Conservation (phyloP, 345 rosid genomes). For the Pugionium cornutum region DNA sequence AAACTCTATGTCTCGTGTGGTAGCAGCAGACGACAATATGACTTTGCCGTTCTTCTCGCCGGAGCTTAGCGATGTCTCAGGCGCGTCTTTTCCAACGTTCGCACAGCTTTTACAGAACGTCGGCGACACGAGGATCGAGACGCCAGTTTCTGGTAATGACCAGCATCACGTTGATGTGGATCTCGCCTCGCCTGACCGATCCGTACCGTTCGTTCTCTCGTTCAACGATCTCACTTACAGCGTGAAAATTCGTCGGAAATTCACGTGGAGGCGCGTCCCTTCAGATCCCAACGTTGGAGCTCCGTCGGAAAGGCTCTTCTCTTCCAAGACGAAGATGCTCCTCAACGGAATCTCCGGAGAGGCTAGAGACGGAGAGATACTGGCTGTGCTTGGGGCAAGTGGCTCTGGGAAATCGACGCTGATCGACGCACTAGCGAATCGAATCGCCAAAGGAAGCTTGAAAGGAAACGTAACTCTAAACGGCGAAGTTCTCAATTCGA, state of each 20-base stretch:
- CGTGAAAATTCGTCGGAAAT: conserved; percentile 60
- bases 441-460: conserved; percentile 75
- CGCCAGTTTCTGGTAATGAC: conserved; percentile 31
- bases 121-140: conserved; percentile 55
- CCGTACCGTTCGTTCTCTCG: conserved; percentile 71
- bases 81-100: conserved; percentile 51
- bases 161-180: conserved; percentile 47
- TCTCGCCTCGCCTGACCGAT: conserved; percentile 38
- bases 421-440: conserved; percentile 75
- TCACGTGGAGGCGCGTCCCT: conserved; percentile 42
- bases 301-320: conserved; percentile 45
- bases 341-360: conserved; percentile 82
- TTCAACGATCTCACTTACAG: conserved; percentile 82
- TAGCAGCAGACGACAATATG: conserved; percentile 52
- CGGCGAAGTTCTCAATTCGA: conserved; percentile 70
- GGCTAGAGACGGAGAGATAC: conserved; percentile 84
- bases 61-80: conserved; percentile 38
- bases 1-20: conserved; percentile 56
- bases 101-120: conserved; percentile 73
- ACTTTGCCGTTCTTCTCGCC: conserved; percentile 44
- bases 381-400: conserved; percentile 90
- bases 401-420: conserved; percentile 93
- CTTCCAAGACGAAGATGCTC: conserved; percentile 59
- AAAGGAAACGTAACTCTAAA: conserved; percentile 68
- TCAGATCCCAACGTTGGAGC: no score